Conservation (phyloP, 192 early-diverging fungal species). For the Coemansia javaensis region DNA sequence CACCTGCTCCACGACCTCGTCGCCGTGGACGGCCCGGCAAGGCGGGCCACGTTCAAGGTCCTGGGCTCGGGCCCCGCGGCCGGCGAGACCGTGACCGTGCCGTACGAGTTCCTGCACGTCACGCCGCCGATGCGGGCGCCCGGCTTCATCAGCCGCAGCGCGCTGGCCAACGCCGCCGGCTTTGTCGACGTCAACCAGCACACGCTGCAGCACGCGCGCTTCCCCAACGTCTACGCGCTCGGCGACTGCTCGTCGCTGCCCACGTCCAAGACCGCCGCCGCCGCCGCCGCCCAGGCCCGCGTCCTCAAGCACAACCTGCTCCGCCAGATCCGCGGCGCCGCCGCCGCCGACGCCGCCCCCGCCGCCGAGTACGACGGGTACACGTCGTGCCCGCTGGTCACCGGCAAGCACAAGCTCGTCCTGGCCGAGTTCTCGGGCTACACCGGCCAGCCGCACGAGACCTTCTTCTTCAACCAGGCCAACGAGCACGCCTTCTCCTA, state of each 20-base stretch:
- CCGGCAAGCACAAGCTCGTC: conserved; percentile 73
- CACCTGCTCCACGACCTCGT: conserved; percentile 69
- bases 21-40: conserved; percentile 58
- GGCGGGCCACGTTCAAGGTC: conserved; percentile 67
- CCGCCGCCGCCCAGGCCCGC: conserved; percentile 74
- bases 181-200: conserved; percentile 78
- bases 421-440: conserved; percentile 85
- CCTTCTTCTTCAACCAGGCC: conserved; percentile 80
- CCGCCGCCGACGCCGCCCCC: conserved; percentile 38
- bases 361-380: conserved; percentile 73
- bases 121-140: conserved; percentile 80
- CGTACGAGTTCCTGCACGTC: conserved; percentile 83
- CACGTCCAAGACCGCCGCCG: conserved; percentile 87
- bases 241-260: conserved; percentile 82
- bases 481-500: conserved; percentile 64
- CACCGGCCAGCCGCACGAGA: conserved; percentile 66
- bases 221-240: conserved; percentile 70
- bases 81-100: conserved; percentile 56
- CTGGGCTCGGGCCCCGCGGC: conserved; percentile 33
- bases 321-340: conserved; percentile 53
- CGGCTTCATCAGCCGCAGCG: conserved; percentile 67
- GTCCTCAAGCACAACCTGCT: conserved; percentile 74
- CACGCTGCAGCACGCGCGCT: conserved; percentile 75
- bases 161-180: conserved; percentile 69
- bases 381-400: conserved; percentile 78